Evolutionary conservation across 805 yeast genomes (phyloP), one percentile per base, ranked within the genome.

Genomic region (Metschnikowia drakensbergensis): DNA sequence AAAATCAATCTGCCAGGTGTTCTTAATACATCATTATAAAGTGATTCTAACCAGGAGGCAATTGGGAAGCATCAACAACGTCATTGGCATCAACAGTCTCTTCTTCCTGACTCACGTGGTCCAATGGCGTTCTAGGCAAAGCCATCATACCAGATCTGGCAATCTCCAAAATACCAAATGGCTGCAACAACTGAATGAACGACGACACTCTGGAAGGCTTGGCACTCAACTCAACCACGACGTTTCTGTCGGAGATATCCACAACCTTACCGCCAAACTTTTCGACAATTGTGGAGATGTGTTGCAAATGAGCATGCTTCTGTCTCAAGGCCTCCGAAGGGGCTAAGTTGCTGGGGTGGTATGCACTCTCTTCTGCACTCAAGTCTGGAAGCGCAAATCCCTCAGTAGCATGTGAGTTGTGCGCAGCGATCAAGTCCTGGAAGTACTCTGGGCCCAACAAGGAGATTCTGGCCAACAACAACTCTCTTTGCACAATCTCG

Each of bases 101-200:
- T 28, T 76, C 82, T 23, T 73, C 77, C 17, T 71, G 78, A 37
- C 66, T 71, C 37, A 63, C 66, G 23, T 71, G 71, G 54, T 84
- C 88, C 58, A 90, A 72, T 37, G 96, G 97, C 43, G 98, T 88
- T 79, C 97, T 84, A 63, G 98, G 95, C 61, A 94, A 79, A 7
- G 98, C 99, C 92, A 94, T 90, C 95, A 92, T 88, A 72, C 99
- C 99, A 26, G 96, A 86, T 73, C 99, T 82, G 38, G 97, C 96
- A 60, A 92, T 86, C 72, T 94, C 99, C 62, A 94, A 79, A 50
- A 94, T 84, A 63, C 99, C 99, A 64, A 94, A 94, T 39, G 99
- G 99, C 67, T 89, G 94, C 64, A 91, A 76, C 64, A 94, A 81
- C 54, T 86, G 87, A 64, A 94, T 81, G 68, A 91, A 91, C 36